A percentile compares a stretch with the other conserved stretches of the same genome.
phyloP scores from a whole-genome alignment of 1,139 yeast genomes.

The Suhomyces anneliseae region DNA sequence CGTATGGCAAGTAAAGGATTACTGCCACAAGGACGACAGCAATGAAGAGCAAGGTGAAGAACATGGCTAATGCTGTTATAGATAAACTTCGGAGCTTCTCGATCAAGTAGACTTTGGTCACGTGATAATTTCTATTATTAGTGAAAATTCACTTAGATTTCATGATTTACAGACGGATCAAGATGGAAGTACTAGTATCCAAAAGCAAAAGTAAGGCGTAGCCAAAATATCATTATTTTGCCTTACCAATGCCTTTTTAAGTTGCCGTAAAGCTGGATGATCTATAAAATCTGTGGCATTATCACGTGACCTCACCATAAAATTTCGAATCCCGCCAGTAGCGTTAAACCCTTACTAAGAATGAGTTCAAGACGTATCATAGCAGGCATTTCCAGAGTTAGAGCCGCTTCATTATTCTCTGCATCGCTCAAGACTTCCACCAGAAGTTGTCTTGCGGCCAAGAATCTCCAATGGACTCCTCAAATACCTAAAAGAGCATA shows the following conservation, averaged over 20 bases:
- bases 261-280: neutral
- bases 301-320: neutral
- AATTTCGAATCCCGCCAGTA: neutral
- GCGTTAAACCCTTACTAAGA: neutral
- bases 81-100: too few relatives aligned
- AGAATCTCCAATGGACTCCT: neutral
- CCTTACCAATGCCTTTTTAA: too few relatives aligned
- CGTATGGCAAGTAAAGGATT: slow-evolving; percentile 37
- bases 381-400: neutral
- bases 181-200: too few relatives aligned
- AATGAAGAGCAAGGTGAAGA: slow-evolving; percentile 24
- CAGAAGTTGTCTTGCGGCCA: neutral
- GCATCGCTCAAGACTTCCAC: neutral
- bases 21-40: slow-evolving; percentile 32
- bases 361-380: slow-evolving; percentile 1
- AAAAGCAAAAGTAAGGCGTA: too few relatives aligned
- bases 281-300: neutral
- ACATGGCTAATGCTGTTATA: slow-evolving; percentile 21
- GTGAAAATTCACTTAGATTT: neutral
- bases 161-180: too few relatives aligned
- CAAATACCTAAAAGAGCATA: slow-evolving; percentile 11
- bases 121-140: neutral
- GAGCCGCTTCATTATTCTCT: neutral
- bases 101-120: neutral
- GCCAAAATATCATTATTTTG: too few relatives aligned